Conservation (phyloP, 805 yeast genomes). For the Myxozyma neotropica region DNA sequence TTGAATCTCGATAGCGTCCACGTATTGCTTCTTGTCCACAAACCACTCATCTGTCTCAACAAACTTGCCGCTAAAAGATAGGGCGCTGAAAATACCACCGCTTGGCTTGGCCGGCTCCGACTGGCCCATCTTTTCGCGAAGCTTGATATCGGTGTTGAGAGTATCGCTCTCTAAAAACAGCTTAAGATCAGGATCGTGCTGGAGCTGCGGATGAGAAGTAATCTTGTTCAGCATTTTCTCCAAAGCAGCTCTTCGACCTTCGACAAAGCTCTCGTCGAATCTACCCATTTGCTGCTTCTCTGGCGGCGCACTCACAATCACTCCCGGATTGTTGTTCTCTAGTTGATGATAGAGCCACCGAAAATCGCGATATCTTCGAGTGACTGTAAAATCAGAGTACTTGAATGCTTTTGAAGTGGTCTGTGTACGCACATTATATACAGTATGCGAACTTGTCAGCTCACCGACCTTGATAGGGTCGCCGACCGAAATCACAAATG, state of each 20-base stretch:
- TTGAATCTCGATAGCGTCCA: conserved; percentile 73
- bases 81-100: conserved; percentile 43
- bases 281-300: conserved; percentile 92
- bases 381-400: conserved; percentile 57
- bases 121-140: conserved; percentile 55
- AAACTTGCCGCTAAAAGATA: conserved; percentile 64
- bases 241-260: conserved; percentile 77
- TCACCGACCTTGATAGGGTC: conserved; percentile 94
- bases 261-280: conserved; percentile 86
- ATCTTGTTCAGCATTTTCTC: conserved; percentile 83
- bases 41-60: conserved; percentile 81
- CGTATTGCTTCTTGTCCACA: conserved; percentile 63
- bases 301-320: conserved; percentile 92
- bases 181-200: conserved; percentile 72
- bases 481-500: conserved; percentile 70
- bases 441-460: conserved; percentile 82
- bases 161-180: conserved; percentile 76
- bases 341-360: conserved; percentile 92
- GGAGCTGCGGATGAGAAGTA: conserved; percentile 57
- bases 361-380: conserved; percentile 88
- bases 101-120: conserved; percentile 46
- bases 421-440: conserved; percentile 72
- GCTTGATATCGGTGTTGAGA: conserved; percentile 67
- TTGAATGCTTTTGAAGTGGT: conserved; percentile 50
- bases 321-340: conserved; percentile 84